Percentiles rank a stretch among this genome's conserved stretches.
Evolutionary conservation across 768 basidiomycete species (phyloP).

Genomic region (Termitomyces sp.): DNA sequence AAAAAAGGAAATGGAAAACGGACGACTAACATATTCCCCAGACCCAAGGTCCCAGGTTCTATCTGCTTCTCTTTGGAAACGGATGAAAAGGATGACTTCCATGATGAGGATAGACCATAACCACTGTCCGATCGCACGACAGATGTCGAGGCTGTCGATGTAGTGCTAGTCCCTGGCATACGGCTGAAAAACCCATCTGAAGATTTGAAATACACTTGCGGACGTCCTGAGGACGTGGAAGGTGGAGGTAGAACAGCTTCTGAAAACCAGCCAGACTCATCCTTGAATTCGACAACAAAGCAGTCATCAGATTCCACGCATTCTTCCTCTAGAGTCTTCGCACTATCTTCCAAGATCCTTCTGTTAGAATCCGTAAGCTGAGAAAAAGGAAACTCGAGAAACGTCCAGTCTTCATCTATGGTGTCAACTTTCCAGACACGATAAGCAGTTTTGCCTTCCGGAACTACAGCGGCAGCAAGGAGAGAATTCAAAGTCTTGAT

Average conservation of each 20-base stretch:
- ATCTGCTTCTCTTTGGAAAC: conserved; percentile 28
- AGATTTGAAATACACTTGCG: conserved; percentile 41
- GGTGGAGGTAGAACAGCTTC: conserved; percentile 22
- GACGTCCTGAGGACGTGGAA: conserved; percentile 13
- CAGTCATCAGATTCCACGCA: conserved; percentile 56
- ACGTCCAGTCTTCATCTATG: conserved; percentile 28
- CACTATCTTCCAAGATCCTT: conserved; percentile 37
- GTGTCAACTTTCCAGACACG: conserved; percentile 62
- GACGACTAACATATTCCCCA: conserved; percentile 74
- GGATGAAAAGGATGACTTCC: conserved; percentile 20
- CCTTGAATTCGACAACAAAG: conserved; percentile 74
- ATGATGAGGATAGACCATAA: conserved; percentile 20
- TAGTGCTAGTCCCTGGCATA: conserved; percentile 6
- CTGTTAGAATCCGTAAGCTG: conserved; percentile 24
- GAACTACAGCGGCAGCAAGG: conserved; percentile 32
- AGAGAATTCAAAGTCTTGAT: conserved; percentile 34
- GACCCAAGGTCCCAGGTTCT: conserved; percentile 77
- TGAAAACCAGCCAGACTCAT: conserved; percentile 52
- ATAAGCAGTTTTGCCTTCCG: conserved; percentile 28
- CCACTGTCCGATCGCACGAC: conserved; percentile 17
- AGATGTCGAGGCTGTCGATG: conserved; percentile 8
- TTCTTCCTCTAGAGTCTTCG: conserved; percentile 50
- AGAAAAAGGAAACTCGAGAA: conserved; percentile 26
- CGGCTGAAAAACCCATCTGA: conserved; percentile 52
- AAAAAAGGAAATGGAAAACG: not conserved